A percentile compares a stretch with the other conserved stretches of the same genome.
Evolutionary conservation across 805 yeast species (phyloP).

Genomic region (Lachancea fermentati): DNA sequence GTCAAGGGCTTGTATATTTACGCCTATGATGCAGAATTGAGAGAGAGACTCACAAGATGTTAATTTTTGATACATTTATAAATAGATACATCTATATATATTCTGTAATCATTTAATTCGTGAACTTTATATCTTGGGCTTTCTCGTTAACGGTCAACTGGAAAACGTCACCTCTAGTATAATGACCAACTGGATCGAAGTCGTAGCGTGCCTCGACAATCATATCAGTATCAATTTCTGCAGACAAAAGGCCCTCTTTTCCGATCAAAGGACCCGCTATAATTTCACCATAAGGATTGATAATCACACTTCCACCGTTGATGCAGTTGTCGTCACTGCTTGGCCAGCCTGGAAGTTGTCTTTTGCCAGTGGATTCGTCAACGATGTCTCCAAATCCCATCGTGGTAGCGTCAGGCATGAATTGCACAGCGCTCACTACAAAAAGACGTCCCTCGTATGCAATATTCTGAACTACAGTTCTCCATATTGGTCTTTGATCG

Average conservation of each 20-base stretch:
- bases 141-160: slow-evolving; percentile 38
- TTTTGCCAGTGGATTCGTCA: slow-evolving; percentile 21
- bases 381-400: slow-evolving; percentile 21
- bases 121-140: slow-evolving; percentile 15
- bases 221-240: slow-evolving; percentile 37
- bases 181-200: slow-evolving; percentile 41
- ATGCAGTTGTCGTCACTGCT: slow-evolving; percentile 30
- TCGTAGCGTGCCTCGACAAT: slow-evolving; percentile 38
- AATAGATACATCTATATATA: too few relatives aligned
- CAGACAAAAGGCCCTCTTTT: slow-evolving; percentile 37
- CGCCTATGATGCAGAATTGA: slow-evolving; percentile 37
- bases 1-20: slow-evolving; percentile 40
- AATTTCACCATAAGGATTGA: slow-evolving; percentile 39
- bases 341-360: slow-evolving; percentile 28
- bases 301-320: slow-evolving; percentile 38
- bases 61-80: neutral
- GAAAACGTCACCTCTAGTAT: slow-evolving; percentile 41
- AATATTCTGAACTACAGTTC: slow-evolving; percentile 37
- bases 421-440: slow-evolving; percentile 38
- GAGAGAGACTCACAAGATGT: slow-evolving; percentile 27
- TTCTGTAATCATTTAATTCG: neutral
- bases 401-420: slow-evolving; percentile 29
- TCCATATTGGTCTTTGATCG: slow-evolving; percentile 42
- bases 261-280: slow-evolving; percentile 40
- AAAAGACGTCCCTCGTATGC: slow-evolving; percentile 40